phyloP scores from a whole-genome alignment of 768 basidiomycete species.

The Suillus plorans region DNA sequence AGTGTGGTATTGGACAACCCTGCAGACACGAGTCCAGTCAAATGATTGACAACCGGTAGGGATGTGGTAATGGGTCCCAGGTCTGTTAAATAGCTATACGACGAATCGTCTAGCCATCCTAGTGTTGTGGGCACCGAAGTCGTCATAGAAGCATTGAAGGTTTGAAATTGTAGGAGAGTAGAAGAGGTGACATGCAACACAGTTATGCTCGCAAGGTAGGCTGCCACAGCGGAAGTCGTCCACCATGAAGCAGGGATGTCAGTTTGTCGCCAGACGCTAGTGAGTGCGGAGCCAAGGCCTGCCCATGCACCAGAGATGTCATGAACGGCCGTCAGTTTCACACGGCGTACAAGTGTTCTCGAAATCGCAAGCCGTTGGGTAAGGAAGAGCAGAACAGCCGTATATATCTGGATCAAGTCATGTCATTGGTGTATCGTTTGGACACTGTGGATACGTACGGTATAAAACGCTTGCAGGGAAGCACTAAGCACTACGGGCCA shows the following conservation, averaged over 20 bases:
- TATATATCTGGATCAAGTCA: constrained; percentile 9
- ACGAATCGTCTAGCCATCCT: constrained; percentile 4
- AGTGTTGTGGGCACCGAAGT: constrained; percentile 2
- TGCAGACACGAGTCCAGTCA: not conserved
- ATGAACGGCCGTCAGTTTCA: constrained; percentile 16
- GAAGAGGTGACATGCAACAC: constrained; percentile 21
- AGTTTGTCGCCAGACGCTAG: constrained; percentile 16
- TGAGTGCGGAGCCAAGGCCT: constrained; percentile 18
- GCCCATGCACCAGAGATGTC: constrained; percentile 16
- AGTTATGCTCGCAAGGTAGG: constrained; percentile 15
- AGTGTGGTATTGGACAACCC: constrained; percentile 13
- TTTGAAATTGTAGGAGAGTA: constrained; percentile 13
- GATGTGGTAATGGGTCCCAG: not conserved
- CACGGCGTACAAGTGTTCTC: constrained; percentile 1
- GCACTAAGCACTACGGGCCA: constrained; percentile 4
- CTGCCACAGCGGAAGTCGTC: constrained; percentile 4
- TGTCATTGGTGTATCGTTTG: not conserved
- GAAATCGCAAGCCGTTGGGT: constrained; percentile 16
- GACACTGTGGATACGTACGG: not conserved
- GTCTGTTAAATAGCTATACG: not conserved
- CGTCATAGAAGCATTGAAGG: constrained; percentile 12
- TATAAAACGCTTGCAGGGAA: constrained; percentile 8
- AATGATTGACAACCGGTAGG: not conserved
- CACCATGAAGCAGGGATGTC: constrained; percentile 13
- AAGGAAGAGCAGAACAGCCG: constrained; percentile 10